Conservation (phyloP, 2,329 filamentous ascomycete species). For the Mycosphaerella sp. region DNA sequence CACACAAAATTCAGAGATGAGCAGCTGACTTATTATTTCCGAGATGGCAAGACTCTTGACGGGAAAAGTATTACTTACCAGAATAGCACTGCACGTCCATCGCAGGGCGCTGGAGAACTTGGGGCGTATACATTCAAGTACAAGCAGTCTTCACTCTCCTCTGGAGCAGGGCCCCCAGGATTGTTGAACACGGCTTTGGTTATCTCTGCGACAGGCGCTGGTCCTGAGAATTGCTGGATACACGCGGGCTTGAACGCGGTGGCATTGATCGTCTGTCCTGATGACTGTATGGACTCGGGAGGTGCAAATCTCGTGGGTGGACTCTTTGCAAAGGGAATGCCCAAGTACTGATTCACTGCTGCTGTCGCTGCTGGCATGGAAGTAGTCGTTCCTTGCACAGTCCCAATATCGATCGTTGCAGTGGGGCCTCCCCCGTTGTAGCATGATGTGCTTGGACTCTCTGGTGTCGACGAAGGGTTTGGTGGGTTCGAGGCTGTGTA, state of each 20-base stretch:
- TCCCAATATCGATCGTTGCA: conserved; percentile 27
- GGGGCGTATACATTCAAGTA: conserved; percentile 35
- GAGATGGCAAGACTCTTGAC: no score
- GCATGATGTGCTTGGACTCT: neutral
- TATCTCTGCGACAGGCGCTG: conserved; percentile 26
- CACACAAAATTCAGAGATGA: no score
- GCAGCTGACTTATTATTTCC: no score
- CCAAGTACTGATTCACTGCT: conserved; percentile 33
- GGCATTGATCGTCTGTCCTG: conserved; percentile 25
- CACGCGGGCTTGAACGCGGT: conserved; percentile 30
- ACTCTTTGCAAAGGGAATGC: conserved; percentile 32
- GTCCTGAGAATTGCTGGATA: conserved; percentile 32
- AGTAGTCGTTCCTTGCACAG: conserved; percentile 28
- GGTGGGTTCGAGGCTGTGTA: neutral
- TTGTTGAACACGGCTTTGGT: conserved; percentile 31
- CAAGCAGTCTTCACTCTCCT: conserved; percentile 34
- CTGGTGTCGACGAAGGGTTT: neutral
- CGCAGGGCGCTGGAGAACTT: conserved; percentile 24
- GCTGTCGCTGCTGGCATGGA: conserved; percentile 29
- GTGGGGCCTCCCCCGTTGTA: conserved; percentile 19
- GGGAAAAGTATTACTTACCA: conserved; percentile 18
- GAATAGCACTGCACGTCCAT: conserved; percentile 31
- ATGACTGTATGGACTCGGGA: conserved; percentile 20
- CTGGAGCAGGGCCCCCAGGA: conserved; percentile 15
- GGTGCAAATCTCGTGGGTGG: conserved; percentile 32